Evolutionary conservation across 1,284 basidiomycete genomes (phyloP).

Genomic region (Cryptococcus depauperatus): DNA sequence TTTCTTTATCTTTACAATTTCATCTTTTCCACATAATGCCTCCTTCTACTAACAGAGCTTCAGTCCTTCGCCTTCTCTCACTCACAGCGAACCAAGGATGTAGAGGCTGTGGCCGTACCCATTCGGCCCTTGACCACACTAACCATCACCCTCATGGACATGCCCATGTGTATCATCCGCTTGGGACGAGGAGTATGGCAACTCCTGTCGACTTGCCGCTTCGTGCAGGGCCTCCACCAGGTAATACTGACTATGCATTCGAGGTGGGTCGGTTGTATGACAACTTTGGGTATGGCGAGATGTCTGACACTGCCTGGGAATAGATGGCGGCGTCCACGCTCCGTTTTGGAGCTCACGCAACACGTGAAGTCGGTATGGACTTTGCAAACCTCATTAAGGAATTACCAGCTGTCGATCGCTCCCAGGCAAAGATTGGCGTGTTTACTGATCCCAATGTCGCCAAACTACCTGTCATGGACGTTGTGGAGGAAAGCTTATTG

Average conservation of each 20-base stretch:
- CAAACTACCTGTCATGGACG: constrained; percentile 72
- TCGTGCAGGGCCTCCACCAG: constrained; percentile 25
- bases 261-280: constrained; percentile 54
- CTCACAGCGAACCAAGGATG: constrained; percentile 37
- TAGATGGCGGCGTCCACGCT: constrained; percentile 86
- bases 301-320: neutral
- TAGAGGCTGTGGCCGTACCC: constrained; percentile 37
- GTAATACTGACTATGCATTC: constrained; percentile 88
- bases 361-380: constrained; percentile 67
- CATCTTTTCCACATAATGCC: no score
- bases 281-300: neutral
- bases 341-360: constrained; percentile 81
- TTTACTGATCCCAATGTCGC: constrained; percentile 85
- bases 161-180: constrained; percentile 3
- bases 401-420: constrained; percentile 23
- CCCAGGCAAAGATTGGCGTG: constrained; percentile 65
- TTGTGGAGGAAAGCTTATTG: constrained; percentile 45
- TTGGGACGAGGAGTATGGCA: constrained; percentile 50
- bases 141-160: constrained; percentile 4
- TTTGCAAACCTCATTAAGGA: constrained; percentile 30
- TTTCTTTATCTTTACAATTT: no score
- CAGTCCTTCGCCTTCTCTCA: constrained; percentile 32
- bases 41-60: constrained; percentile 30
- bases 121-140: constrained; percentile 25
- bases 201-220: constrained; percentile 63